These are phyloP conservation scores for Zymoseptoria crescenta DNA, from an alignment of 2,329 filamentous ascomycete species.

Conservation along the genomic window DNA sequence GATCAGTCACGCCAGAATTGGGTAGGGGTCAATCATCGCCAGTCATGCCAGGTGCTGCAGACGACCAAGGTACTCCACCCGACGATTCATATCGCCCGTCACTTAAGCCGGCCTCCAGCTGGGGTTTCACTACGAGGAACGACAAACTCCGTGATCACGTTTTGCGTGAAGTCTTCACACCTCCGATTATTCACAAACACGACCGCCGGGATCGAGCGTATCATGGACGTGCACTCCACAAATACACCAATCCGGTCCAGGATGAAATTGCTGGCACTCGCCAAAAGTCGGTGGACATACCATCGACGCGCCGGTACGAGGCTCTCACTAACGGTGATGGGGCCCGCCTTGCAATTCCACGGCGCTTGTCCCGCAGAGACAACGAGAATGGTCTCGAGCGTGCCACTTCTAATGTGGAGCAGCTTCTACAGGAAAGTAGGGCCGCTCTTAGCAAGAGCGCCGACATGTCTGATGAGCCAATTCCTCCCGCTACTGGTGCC, in stretches of 20 bases:
- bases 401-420: constrained; percentile 19
- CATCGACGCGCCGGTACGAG: not conserved
- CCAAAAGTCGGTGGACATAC: constrained; percentile 14
- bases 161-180: constrained; percentile 82
- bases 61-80: not conserved
- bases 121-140: constrained; percentile 90
- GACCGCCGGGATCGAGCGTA: constrained; percentile 62
- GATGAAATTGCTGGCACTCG: constrained; percentile 22
- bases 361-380: not conserved
- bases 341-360: not conserved
- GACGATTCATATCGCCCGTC: constrained; percentile 28
- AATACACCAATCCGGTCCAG: constrained; percentile 23
- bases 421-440: constrained; percentile 14
- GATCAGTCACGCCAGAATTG: constrained; percentile 28
- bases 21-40: constrained; percentile 22
- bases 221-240: constrained; percentile 51
- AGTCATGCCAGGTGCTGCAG: not conserved
- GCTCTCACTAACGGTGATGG: not conserved
- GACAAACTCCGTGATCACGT: constrained; percentile 81
- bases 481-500: not conserved
- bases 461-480: constrained; percentile 13
- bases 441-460: constrained; percentile 25
- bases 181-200: constrained; percentile 73
- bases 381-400: constrained; percentile 8
- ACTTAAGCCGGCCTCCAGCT: constrained; percentile 50